Evolutionary conservation across 1,139 yeast species (phyloP), one percentile per base, ranked within the genome.

Genomic region (Meyerozyma athensensis): DNA sequence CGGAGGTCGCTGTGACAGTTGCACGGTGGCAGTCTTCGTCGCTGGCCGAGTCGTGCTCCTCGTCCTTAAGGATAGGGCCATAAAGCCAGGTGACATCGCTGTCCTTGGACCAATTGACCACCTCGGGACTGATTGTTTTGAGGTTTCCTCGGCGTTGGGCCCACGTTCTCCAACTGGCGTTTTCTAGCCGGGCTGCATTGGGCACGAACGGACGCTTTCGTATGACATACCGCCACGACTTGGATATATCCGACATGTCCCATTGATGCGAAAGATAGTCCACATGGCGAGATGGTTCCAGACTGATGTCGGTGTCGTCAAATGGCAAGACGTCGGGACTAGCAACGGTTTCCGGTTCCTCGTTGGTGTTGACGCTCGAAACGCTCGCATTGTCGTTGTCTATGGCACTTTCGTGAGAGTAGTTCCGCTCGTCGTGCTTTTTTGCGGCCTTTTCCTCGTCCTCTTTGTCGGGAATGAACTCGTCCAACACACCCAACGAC

Each of bases 211-310:
- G 84, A 38, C 96, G 76, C 50, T 86, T 81, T 45, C 80, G 66
- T 34, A 87, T 90, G 43, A 92, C 85, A 58, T 92, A 92, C 46
- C 96, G 73, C 98, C 98, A 92, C 26, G 96, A 86, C 48, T 86
- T 86, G 10, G 95, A 85, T 30, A 92, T 86, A 58, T 92, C 98
- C 4, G 81, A 68, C 47, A 90, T 97, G 52, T 87, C 87, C 98
- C 98, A 92, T 56, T 92, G 77, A 56, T 92, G 96, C 4, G 96
- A 86, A 33, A 92, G 71, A 59, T 92, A 92, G 63, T 92, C 98
- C 12, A 92, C 98, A 54, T 90, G 97, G 37, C 82, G 75, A 35
- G 84, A 77, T 5, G 97, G 97, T 52, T 86, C 95, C 46, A 77
- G 77, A 38, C 76, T 76, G 26, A 90, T 72, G 50, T 85, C 95